Percentiles rank a stretch among this genome's conserved stretches.
These are phyloP conservation scores for Gypsophila paniculata DNA, from an alignment of 179 eudicot species.

Conservation along the genomic window DNA sequence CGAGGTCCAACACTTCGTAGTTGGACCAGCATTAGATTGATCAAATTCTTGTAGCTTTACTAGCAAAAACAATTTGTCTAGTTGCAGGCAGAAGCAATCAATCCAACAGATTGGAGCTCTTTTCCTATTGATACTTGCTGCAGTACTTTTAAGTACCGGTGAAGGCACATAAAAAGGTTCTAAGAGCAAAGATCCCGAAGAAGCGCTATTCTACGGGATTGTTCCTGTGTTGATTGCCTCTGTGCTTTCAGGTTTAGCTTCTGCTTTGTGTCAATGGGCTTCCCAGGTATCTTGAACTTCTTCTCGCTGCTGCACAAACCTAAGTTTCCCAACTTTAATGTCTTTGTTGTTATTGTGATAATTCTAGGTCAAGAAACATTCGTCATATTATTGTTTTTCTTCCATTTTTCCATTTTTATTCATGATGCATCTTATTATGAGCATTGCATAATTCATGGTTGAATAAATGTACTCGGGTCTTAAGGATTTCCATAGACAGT, in stretches of 20 bases:
- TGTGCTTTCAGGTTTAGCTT: constrained; percentile 90
- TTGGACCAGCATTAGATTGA: background rate
- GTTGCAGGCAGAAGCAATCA: constrained; percentile 81
- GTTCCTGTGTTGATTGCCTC: constrained; percentile 86
- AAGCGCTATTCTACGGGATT: constrained; percentile 66
- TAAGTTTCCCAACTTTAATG: background rate
- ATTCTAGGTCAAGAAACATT: constrained; percentile 74
- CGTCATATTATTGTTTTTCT: no score
- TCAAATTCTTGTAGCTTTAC: constrained; percentile 1
- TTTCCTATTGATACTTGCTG: constrained; percentile 74
- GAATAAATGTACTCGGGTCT: no score
- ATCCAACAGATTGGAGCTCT: constrained; percentile 94
- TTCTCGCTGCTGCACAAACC: background rate
- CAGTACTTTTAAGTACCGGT: constrained; percentile 81
- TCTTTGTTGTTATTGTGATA: background rate
- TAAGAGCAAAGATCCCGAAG: constrained; percentile 55
- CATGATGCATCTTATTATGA: no score
- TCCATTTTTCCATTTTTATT: no score
- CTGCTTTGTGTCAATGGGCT: constrained; percentile 97
- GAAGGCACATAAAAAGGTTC: constrained; percentile 89
- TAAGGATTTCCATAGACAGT: no score
- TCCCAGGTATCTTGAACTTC: constrained; percentile 64
- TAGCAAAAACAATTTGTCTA: background rate
- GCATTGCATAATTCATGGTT: no score
- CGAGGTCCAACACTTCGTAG: background rate